These are phyloP conservation scores for Cladophialophora yegresii DNA, from an alignment of 2,329 filamentous ascomycete genomes.

Conservation along the genomic window DNA sequence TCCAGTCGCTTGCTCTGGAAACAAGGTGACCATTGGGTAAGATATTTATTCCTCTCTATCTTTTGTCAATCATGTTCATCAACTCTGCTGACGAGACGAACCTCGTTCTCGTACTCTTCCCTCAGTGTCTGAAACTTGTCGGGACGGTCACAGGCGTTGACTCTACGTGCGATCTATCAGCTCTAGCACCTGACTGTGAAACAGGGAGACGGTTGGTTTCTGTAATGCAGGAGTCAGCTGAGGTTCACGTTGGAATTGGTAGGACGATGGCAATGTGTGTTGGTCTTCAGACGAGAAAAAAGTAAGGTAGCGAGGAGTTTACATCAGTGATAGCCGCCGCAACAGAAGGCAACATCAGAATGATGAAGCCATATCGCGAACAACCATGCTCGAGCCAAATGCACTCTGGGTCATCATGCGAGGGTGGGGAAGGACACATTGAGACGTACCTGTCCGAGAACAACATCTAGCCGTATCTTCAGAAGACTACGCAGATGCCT, in stretches of 20 bases:
- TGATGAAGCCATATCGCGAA: slow-evolving; percentile 63
- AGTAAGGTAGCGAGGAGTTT: slow-evolving; percentile 97
- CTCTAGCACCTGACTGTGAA: not conserved
- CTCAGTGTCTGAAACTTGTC: slow-evolving; percentile 80
- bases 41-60: slow-evolving; percentile 81
- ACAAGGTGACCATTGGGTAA: slow-evolving; percentile 93
- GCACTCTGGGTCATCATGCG: slow-evolving; percentile 99
- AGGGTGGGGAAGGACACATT: slow-evolving; percentile 32
- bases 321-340: slow-evolving; percentile 88
- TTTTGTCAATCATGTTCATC: slow-evolving; percentile 42
- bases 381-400: slow-evolving; percentile 99
- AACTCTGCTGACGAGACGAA: slow-evolving; percentile 61
- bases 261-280: slow-evolving; percentile 18
- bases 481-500: slow-evolving; percentile 40
- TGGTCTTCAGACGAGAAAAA: slow-evolving; percentile 75
- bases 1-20: slow-evolving; percentile 94
- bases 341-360: slow-evolving; percentile 68
- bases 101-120: slow-evolving; percentile 81
- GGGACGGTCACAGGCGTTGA: slow-evolving; percentile 91
- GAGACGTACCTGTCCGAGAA: slow-evolving; percentile 42
- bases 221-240: slow-evolving; percentile 17
- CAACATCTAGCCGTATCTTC: slow-evolving; percentile 19
- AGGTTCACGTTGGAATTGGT: slow-evolving; percentile 15
- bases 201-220: not conserved
- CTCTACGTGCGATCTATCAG: slow-evolving; percentile 57